Conservation (phyloP, 1,139 yeast genomes). For the Torulaspora pretoriensis region DNA sequence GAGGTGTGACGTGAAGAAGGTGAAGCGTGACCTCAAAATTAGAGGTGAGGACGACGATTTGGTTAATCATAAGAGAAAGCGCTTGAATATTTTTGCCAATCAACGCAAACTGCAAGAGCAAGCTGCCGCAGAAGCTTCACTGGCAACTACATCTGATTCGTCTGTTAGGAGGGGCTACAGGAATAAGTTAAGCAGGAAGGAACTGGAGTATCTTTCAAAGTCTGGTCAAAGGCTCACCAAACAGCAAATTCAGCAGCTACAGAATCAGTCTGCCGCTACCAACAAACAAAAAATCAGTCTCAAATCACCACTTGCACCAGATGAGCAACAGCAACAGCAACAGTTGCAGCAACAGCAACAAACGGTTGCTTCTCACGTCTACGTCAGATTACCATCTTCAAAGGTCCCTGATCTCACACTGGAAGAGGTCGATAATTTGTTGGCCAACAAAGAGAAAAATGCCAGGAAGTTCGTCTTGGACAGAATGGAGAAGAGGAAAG, state of each 20-base stretch:
- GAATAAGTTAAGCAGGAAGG: constrained; percentile 23
- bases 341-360: constrained; percentile 19
- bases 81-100: constrained; percentile 36
- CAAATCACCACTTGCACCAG: constrained; percentile 9
- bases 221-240: constrained; percentile 25
- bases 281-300: constrained; percentile 7
- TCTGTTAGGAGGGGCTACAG: constrained; percentile 18
- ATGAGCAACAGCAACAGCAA: constrained; percentile 22
- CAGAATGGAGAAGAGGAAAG: constrained; percentile 68
- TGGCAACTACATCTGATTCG: constrained; percentile 16
- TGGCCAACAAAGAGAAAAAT: constrained; percentile 72
- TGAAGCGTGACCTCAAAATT: constrained; percentile 71
- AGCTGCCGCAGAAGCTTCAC: constrained; percentile 15
- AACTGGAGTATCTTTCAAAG: constrained; percentile 23
- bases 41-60: constrained; percentile 83
- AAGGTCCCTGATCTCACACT: constrained; percentile 91
- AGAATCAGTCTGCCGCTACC: constrained; percentile 15
- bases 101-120: constrained; percentile 22
- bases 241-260: constrained; percentile 23
- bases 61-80: constrained; percentile 74
- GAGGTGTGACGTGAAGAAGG: constrained; percentile 64
- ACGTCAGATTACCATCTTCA: constrained; percentile 82
- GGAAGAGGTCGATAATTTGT: constrained; percentile 72
- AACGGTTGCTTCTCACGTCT: constrained; percentile 54
- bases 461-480: constrained; percentile 79